phyloP scores from a whole-genome alignment of 345 rosid species.

The Aegle marmelos region DNA sequence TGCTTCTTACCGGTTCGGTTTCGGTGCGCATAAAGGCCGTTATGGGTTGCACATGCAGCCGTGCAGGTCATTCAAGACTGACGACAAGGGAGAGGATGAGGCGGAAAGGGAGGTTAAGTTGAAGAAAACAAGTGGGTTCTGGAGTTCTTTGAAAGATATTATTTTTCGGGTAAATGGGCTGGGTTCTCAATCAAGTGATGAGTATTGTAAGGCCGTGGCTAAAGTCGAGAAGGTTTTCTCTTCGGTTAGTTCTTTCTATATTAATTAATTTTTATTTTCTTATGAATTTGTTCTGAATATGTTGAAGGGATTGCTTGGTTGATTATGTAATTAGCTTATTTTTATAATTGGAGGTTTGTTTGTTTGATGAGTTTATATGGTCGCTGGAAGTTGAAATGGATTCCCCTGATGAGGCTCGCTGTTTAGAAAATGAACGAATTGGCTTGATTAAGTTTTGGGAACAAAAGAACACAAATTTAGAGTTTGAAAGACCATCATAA shows the following conservation, averaged over 20 bases:
- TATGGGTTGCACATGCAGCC: slow-evolving; percentile 25
- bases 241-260: slow-evolving; percentile 37
- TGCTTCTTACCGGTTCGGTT: slow-evolving; percentile 28
- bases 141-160: slow-evolving; percentile 37
- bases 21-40: slow-evolving; percentile 16
- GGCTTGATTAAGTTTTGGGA: neutral
- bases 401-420: neutral
- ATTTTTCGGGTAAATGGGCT: slow-evolving; percentile 30
- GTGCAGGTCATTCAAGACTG: slow-evolving; percentile 52
- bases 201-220: slow-evolving; percentile 36
- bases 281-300: neutral
- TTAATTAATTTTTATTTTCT: neutral
- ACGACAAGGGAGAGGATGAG: slow-evolving; percentile 46
- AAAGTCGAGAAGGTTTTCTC: slow-evolving; percentile 59
- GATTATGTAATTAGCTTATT: too few species aligned
- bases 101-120: slow-evolving; percentile 29
- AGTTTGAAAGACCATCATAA: neutral
- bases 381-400: neutral
- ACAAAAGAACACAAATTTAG: neutral
- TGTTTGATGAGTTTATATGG: neutral
- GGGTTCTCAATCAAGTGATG: slow-evolving; percentile 44
- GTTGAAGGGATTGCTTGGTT: neutral
- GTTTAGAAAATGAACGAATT: neutral
- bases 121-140: slow-evolving; percentile 43
- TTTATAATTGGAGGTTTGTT: neutral